A percentile compares a stretch with the other conserved stretches of the same genome.
Evolutionary conservation across 2,329 filamentous ascomycete genomes (phyloP).

Genomic region (Tolypocladium capitatum): DNA sequence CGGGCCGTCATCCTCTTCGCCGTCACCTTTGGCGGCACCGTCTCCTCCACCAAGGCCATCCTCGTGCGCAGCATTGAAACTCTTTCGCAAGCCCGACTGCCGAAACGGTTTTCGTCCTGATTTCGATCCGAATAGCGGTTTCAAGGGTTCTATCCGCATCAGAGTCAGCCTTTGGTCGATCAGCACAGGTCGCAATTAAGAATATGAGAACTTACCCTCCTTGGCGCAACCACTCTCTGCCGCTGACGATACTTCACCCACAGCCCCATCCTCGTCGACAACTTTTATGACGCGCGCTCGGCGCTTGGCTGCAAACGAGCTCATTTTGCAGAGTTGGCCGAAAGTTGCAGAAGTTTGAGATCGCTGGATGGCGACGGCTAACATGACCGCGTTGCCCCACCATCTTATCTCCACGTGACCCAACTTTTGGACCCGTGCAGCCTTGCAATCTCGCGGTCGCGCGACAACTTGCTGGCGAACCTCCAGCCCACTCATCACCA

Average conservation of each 20-base stretch:
- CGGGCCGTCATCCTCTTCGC: constrained; percentile 32
- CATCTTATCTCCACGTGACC: constrained; percentile 40
- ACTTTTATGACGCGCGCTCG: constrained; percentile 69
- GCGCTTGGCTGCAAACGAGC: constrained; percentile 41
- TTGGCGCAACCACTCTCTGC: constrained; percentile 12
- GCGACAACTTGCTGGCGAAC: constrained; percentile 2
- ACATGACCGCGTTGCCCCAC: constrained; percentile 5
- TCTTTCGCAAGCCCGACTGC: constrained; percentile 45
- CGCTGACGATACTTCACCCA: constrained; percentile 5
- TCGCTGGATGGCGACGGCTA: not conserved
- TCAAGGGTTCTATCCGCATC: constrained; percentile 17
- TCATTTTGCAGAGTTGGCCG: constrained; percentile 26
- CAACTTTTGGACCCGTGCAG: constrained; percentile 10
- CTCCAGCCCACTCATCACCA: not conserved
- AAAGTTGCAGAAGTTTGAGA: not conserved
- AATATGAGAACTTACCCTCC: constrained; percentile 22
- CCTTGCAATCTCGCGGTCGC: constrained; percentile 14
- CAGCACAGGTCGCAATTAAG: constrained; percentile 16
- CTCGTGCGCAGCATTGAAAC: constrained; percentile 33
- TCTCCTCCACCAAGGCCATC: constrained; percentile 10
- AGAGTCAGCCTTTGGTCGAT: constrained; percentile 22
- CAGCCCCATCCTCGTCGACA: constrained; percentile 48
- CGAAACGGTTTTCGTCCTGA: constrained; percentile 38
- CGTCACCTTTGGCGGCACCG: constrained; percentile 19
- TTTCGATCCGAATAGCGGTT: constrained; percentile 27